Evolutionary conservation across 306 rosid species (phyloP).

Genomic region (Rosa lucieae): DNA sequence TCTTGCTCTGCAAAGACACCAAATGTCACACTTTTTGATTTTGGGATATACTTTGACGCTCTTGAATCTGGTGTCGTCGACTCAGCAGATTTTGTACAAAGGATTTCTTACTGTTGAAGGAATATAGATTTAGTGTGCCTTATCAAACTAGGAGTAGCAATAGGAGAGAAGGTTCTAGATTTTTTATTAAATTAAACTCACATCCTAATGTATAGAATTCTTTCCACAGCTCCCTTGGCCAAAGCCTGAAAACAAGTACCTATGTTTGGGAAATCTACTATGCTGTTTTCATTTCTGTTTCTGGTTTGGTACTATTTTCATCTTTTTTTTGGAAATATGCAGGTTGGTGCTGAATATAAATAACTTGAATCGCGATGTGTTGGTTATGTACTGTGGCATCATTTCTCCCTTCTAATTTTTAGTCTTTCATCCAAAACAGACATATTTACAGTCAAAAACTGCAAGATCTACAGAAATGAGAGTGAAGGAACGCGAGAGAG

Average conservation of each 20-base stretch:
- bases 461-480: conserved; percentile 23
- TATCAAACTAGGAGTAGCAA: too few relatives aligned
- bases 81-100: conserved; percentile 3
- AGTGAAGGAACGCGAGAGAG: conserved; percentile 5
- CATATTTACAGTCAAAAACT: conserved; percentile 22
- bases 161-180: too few relatives aligned
- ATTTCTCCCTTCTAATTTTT: too few relatives aligned
- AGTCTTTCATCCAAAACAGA: conserved; percentile 1
- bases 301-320: conserved; percentile 24
- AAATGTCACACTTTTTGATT: conserved; percentile 1
- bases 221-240: conserved; percentile 27
- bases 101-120: conserved; percentile 18
- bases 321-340: conserved; percentile 33
- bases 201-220: too few relatives aligned
- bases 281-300: conserved; percentile 9
- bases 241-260: conserved; percentile 26
- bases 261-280: conserved; percentile 20
- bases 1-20: not conserved
- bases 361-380: too few relatives aligned
- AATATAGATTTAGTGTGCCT: too few relatives aligned
- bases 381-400: too few relatives aligned
- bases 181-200: too few relatives aligned
- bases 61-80: too few relatives aligned
- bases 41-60: conserved; percentile 18
- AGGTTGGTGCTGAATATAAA: conserved; percentile 9